Base-by-base conservation (phyloP, 2,329 filamentous ascomycete species). In the Botrytis squamosa region DNA sequence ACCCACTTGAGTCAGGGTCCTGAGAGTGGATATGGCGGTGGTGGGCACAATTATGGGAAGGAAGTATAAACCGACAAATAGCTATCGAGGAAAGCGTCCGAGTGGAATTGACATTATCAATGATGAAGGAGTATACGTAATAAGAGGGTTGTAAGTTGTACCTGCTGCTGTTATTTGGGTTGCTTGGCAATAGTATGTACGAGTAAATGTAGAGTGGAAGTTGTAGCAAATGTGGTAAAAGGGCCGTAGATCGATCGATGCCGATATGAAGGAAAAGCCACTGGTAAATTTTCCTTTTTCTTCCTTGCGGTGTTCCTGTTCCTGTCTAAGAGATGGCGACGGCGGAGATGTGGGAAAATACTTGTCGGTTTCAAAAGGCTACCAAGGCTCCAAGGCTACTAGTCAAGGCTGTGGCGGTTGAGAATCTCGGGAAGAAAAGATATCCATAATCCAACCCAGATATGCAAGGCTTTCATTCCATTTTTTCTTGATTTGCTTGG, bases 1-100 rank as follows among this genome's bases (percentile, higher is more conserved):
- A 38, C 8, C 65, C 65, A 68, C 65, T 68, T 42, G 66, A 57
- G 49, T 57, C 49, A 69, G 66, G 66, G 36, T 69, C 66, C 36
- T 33, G 10, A 44, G 52, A 55, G 66, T 57, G 36, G 49, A 18
- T 18, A 4, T 57, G 2, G 8, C 29, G 14, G 66, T 44, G 36
- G 66, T 44, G 36, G 49, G 25, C n/a, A 64, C 25, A 29, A 40
- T 68, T 38, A 22, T 40, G 65, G 25, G 16, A 22, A 33, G 22
- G 66, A 42, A 29, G n/a, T 16, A 3, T 8, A 57, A 18, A 57
- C 14, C 52, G n/a, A 57, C 36, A 49, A 68, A 68, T 68, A 12
- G 33, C 20, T 16, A 12, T 16, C 8, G 25, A 40, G 25, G 20
- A 8, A 25, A 68, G 36, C 14, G 22, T 42, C 65, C 22, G 33